Base-by-base conservation (phyloP, 208 protist genomes). In the Borovskyia barvae region DNA sequence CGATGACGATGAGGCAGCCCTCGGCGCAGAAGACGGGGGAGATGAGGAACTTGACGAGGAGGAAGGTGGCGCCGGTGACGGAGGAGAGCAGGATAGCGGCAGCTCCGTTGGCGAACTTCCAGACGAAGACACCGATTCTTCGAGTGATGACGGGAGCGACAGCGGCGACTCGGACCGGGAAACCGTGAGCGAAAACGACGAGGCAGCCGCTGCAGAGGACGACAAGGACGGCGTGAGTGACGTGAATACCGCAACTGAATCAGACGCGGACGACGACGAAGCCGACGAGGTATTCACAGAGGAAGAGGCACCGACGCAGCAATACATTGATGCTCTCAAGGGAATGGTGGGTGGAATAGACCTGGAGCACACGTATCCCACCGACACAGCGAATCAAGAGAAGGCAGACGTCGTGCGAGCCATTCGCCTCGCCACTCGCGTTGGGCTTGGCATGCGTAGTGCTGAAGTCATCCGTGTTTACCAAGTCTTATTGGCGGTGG, bases 281-380 rank as follows among this genome's bases (percentile, higher is more conserved):
- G 66, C 50, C n/a, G 30, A 47, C 5, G 57, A 58, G 28, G 61
- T 66, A 4, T 62, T 75, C 15, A 78, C 83, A 20, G 82, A 87
- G 22, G 88, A 92, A 37, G 88, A 94, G 67, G 56, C 77, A 24
- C 80, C 89, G 24, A 95, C 89, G 41, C 77, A 92, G 70, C 70
- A 93, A 60, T 95, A 91, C 71, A 79, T 95, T 42, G 73, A 89
- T 8, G 81, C 82, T 0, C 57, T 95, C 4, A 92, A 90, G 42
- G 82, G 79, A 5, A 91, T 95, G 85, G 72, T 93, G 39, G 85
- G 85, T 20, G 77, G 84, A 50, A 82, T 89, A 36, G 89, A 95
- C 67, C 70, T 95, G 7, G 75, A 89, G 37, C 85, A 92, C 62
- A 54, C 64, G 29, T 95, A 95, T 65, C 77, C 89, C 28, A 75